These are phyloP conservation scores for Cryphonectria naterciae DNA, from an alignment of 2,329 filamentous ascomycete species.

Conservation along the genomic window DNA sequence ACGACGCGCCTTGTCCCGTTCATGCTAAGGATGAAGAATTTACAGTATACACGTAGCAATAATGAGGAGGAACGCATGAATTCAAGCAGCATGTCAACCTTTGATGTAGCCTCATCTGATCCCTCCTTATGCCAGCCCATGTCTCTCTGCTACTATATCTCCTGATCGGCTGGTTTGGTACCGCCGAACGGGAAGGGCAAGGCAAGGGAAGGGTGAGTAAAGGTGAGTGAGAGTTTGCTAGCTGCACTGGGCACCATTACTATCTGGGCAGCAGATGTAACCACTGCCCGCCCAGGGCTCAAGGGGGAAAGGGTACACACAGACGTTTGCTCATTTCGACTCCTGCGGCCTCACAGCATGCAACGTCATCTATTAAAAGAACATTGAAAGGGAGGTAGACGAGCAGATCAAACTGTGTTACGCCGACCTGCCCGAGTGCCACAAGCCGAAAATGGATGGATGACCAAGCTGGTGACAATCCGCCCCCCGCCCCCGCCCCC, in stretches of 20 bases:
- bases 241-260: background rate
- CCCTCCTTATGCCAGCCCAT: background rate
- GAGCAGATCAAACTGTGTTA: background rate
- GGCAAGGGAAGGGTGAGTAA: background rate
- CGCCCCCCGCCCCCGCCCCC: no score
- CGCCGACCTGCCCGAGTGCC: background rate
- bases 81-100: background rate
- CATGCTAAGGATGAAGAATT: background rate
- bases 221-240: background rate
- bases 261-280: background rate
- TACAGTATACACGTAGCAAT: background rate
- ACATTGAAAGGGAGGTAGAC: background rate
- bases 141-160: background rate
- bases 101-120: background rate
- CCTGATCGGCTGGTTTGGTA: background rate
- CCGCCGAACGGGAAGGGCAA: background rate
- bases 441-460: background rate
- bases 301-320: background rate
- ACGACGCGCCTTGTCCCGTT: background rate
- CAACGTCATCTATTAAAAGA: conserved; percentile 10
- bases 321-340: conserved; percentile 9
- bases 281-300: background rate
- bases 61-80: background rate
- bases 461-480: background rate
- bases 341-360: background rate